These are phyloP conservation scores for Xylariaceae sp. DNA, from an alignment of 2,329 filamentous ascomycete species.

Conservation along the genomic window DNA sequence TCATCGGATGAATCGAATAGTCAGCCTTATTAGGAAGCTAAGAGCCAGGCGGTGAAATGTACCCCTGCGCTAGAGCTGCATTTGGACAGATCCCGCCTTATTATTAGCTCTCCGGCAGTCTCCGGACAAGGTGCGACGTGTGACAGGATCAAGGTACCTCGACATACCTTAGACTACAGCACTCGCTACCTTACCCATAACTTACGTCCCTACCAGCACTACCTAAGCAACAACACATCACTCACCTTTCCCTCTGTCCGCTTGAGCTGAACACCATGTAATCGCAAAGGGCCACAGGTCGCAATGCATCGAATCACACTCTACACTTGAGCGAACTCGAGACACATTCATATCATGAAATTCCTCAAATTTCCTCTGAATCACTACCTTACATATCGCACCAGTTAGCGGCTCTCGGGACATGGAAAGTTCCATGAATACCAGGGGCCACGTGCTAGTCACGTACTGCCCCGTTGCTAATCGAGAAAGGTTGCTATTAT, in stretches of 20 bases:
- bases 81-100: no score
- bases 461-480: slow-evolving; percentile 9
- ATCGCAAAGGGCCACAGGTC: no score
- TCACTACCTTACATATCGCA: slow-evolving; percentile 23
- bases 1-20: slow-evolving; percentile 18
- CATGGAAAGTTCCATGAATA: slow-evolving; percentile 15
- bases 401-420: slow-evolving; percentile 23
- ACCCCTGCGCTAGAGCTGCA: background rate
- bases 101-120: no score
- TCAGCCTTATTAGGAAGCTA: slow-evolving; percentile 7
- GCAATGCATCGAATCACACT: background rate
- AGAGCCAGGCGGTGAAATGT: slow-evolving; percentile 13
- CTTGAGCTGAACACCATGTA: no score
- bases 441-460: slow-evolving; percentile 6
- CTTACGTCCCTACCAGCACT: no score
- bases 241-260: no score
- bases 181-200: no score
- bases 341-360: background rate
- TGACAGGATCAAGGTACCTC: no score
- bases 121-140: no score
- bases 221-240: no score
- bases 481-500: slow-evolving; percentile 22
- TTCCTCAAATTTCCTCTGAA: slow-evolving; percentile 19
- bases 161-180: no score
- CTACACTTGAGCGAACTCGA: background rate